Conservation (phyloP, 305 asterid genomes). For the Nicotiana rustica region DNA sequence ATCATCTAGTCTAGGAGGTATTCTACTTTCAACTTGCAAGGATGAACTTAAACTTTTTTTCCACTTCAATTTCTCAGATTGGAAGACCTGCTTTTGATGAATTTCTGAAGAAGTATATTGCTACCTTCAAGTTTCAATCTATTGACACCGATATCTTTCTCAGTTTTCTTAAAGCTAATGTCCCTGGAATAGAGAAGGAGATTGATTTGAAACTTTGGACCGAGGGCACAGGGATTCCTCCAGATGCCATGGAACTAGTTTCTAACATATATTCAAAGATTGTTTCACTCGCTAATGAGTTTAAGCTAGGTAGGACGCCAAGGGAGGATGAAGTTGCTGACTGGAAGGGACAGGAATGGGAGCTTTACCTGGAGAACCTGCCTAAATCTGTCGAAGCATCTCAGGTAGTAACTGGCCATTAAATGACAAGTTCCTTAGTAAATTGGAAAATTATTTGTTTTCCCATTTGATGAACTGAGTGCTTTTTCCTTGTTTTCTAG, state of each 20-base stretch:
- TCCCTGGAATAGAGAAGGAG: constrained; percentile 79
- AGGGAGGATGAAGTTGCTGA: constrained; percentile 91
- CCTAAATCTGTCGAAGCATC: constrained; percentile 85
- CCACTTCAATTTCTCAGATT: constrained; percentile 54
- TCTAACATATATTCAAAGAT: constrained; percentile 79
- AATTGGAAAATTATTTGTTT: background rate
- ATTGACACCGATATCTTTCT: constrained; percentile 89
- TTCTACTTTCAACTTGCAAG: background rate
- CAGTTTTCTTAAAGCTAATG: constrained; percentile 77
- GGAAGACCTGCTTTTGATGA: constrained; percentile 96
- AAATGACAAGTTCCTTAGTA: background rate
- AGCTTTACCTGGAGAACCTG: constrained; percentile 89
- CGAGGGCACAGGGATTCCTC: constrained; percentile 89
- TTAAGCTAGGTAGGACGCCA: constrained; percentile 82
- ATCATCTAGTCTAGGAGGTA: constrained; percentile 18
- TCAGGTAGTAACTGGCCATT: constrained; percentile 56
- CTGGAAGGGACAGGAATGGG: constrained; percentile 96
- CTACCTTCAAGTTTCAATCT: constrained; percentile 87
- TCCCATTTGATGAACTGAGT: background rate
- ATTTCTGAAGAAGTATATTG: constrained; percentile 78
- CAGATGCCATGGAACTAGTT: constrained; percentile 94
- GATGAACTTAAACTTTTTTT: constrained; percentile 10
- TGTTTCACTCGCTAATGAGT: constrained; percentile 76
- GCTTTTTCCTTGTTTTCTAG: background rate
- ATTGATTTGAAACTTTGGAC: constrained; percentile 80